Evolutionary conservation across 192 early-diverging fungal genomes (phyloP), one percentile per base, ranked within the genome.

Genomic region (Globomyces pollinis-pini): DNA sequence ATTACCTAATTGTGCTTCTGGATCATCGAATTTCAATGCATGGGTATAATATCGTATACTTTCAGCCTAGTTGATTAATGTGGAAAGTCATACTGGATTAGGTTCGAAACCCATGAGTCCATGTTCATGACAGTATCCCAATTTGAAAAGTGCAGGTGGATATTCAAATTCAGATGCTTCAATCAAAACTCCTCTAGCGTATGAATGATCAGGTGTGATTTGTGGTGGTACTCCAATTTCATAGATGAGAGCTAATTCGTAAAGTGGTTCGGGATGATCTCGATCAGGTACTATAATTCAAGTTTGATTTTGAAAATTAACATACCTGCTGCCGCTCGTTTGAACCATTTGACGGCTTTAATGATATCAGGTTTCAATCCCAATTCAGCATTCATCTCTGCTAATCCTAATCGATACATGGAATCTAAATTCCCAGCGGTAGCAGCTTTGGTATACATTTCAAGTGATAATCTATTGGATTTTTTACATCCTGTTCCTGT

Each of bases 301-400:
- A n/a, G n/a, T n/a, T n/a, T n/a, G n/a, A n/a, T n/a, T n/a, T n/a
- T n/a, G 36, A 20, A 28, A 43, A 20, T 23, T 24, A 57, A 12
- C 75, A 33, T 81, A 78, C 42, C 78, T 57, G 20, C 81, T 3
- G 91, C 88, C 2, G 87, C 78, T 47, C 86, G 77, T 62, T 89
- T 85, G 58, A 97, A 74, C 69, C 88, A 94, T 35, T 84, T 77
- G 32, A 94, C 67, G 5, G 84, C 93, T 53, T 86, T 77, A 57
- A 77, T 77, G 53, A 86, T 65, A 62, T 91, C 84, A 39, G 63
- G 64, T 34, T 74, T 67, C 49, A 80, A 79, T 50, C 79, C 72
- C 24, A 94, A 66, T 38, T 86, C 73, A 45, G 91, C 93, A 15
- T 80, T 67, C 59, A 97, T 64, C 31, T 84, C 83, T 47, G 87